Evolutionary conservation across 2,329 filamentous ascomycete genomes (phyloP), one percentile per base, ranked within the genome.

Genomic region (Pseudocercospora macadamiae): DNA sequence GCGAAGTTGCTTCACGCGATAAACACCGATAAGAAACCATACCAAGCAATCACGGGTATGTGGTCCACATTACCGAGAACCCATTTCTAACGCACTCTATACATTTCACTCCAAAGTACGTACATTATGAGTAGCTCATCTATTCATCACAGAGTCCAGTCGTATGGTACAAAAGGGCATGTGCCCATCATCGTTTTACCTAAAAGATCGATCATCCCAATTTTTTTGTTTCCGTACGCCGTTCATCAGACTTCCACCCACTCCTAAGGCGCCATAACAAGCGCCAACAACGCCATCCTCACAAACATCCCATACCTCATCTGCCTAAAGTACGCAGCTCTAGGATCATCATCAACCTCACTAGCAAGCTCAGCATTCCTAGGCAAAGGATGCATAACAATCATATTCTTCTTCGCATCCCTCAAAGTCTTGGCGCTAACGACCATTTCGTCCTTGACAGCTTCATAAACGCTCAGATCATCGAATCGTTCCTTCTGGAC

Each of bases 241-340:
- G 12, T 32, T 6, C 19, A 37, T 37, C 36, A 32, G 6, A 12
- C 28, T 12, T 32, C 28, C 28, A 32, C 12, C 21, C 12, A 21
- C 39, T 19, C 39, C 19, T 47, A 47, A 16, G 21, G n/a, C 23
- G 82, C 87, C 89, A 99, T 89, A 76, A 97, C 91, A 76, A 97
- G 82, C 67, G 95, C 95, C 75, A 99, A 83, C 79, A 99, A 79
- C 68, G 95, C 95, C 95, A 99, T 99, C 75, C 95, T 89, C 77
- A 90, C 96, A 83, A 97, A 97, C 70, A 99, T 85, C 69, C 95
- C 95, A 79, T 97, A 97, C 79, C 89, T 87, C 93, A 97, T 97
- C 89, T 99, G 95, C 89, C 95, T 87, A 80, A 99, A 99, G 81
- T 99, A 99, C 56, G 95, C 93, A 59, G 95, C 95, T 69, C 95